Percentiles rank a stretch among this genome's conserved stretches.
Evolutionary conservation across 1,139 yeast genomes (phyloP).

Genomic region (Sugiyamaella sp.): DNA sequence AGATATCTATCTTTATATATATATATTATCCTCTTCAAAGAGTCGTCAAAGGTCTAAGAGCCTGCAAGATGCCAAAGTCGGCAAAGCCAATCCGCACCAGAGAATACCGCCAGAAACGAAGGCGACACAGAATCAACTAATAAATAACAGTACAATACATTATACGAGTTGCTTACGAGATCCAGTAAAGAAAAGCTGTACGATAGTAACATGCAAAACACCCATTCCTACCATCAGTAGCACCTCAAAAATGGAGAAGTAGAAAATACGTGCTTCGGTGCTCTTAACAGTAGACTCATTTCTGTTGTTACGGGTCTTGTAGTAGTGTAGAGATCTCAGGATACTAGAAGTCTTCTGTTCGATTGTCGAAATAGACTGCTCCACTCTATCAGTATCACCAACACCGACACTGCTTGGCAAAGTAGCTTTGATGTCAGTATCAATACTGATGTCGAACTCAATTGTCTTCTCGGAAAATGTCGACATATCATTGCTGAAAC

Average conservation of each 20-base stretch:
- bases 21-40: not conserved
- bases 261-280: conserved; percentile 83
- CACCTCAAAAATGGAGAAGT: conserved; percentile 82
- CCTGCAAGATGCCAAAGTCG: too few relatives aligned
- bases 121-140: conserved; percentile 3
- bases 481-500: conserved; percentile 86
- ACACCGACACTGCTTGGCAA: conserved; percentile 62
- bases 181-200: conserved; percentile 70
- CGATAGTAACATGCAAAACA: conserved; percentile 75
- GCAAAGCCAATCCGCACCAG: not conserved
- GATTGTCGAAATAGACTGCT: conserved; percentile 56
- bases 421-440: conserved; percentile 60
- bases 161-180: conserved; percentile 15
- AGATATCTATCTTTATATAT: conserved; percentile 8
- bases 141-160: conserved; percentile 3
- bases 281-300: conserved; percentile 90
- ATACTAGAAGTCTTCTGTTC: conserved; percentile 70
- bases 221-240: conserved; percentile 86
- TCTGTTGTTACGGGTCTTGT: conserved; percentile 89
- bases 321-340: conserved; percentile 70
- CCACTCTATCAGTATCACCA: conserved; percentile 55
- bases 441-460: conserved; percentile 73
- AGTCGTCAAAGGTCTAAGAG: too few relatives aligned
- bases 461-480: conserved; percentile 85
- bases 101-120: not conserved